phyloP scores from a whole-genome alignment of 371 early-diverging fungal genomes.

The Zychaea mexicana region DNA sequence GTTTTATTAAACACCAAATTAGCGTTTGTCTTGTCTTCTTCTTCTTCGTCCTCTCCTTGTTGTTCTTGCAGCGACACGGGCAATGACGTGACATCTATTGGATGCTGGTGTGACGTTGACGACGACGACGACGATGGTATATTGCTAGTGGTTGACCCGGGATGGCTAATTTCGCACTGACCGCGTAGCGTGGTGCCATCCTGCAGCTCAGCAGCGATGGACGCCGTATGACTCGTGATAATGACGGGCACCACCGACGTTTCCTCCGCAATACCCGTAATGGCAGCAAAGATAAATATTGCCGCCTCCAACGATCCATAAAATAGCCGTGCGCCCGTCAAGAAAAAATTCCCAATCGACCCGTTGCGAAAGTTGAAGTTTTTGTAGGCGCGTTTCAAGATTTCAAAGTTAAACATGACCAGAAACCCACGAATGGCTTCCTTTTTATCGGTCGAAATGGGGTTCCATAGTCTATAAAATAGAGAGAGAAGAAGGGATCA shows the following conservation, averaged over 20 bases:
- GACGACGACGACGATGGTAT: no score
- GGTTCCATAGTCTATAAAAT: constrained; percentile 51
- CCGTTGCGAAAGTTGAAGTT: constrained; percentile 75
- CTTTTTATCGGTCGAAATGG: constrained; percentile 62
- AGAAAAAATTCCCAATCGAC: constrained; percentile 75
- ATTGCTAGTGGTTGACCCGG: no score
- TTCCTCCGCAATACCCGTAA: constrained; percentile 58
- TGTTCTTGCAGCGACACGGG: not conserved
- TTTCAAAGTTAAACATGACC: constrained; percentile 66
- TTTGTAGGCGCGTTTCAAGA: constrained; percentile 63
- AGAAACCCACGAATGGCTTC: constrained; percentile 76
- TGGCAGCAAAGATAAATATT: constrained; percentile 65
- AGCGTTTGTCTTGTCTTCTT: constrained; percentile 5
- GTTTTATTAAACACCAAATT: constrained; percentile 52
- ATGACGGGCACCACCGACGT: constrained; percentile 65
- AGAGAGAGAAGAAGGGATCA: not conserved
- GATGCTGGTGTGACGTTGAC: not conserved
- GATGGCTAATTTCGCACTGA: constrained; percentile 61
- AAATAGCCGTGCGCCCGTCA: constrained; percentile 73
- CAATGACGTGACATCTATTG: not conserved
- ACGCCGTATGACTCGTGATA: constrained; percentile 58
- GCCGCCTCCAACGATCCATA: constrained; percentile 71
- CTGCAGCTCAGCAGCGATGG: constrained; percentile 64
- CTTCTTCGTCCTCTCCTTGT: not conserved
- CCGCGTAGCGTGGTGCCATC: constrained; percentile 58